Base-by-base conservation (phyloP, 2,329 filamentous ascomycete species). In the Chlorencoelia australis region DNA sequence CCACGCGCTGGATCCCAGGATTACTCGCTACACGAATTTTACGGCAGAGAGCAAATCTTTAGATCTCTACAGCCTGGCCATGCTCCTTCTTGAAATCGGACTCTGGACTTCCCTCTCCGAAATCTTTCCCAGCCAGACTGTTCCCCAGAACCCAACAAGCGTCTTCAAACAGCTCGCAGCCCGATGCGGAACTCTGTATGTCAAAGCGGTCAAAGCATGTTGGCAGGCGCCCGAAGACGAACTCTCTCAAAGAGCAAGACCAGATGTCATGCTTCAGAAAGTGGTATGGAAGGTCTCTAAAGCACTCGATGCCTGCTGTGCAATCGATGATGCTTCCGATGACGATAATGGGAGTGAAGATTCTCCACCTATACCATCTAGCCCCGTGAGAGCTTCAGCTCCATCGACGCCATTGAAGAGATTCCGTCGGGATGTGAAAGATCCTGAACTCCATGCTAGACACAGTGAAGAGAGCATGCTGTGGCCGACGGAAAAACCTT, bases 61-160 rank as follows among this genome's bases (percentile, higher is more conserved):
- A 20, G 83, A 88, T 42, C 61, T 88, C 2, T 86, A 86, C 54
- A 78, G 80, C 5, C 64, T 89, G 1, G 80, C 80, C 13, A 72
- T 86, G 61, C 62, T 86, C 4, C 66, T 89, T 0, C 64, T 87
- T 3, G 83, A 83, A 5, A 75, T 88, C 35, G 83, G 83, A 5
- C 59, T 88, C 7, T 89, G 83, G 83, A 75, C 72, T 3, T 77
- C 74, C 8, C 64, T 86, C 11, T 59, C 44, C 0, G 51, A 56
- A 21, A 47, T 58, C 24, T 52, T 55, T 35, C 48, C 52, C 14
- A 41, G 36, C 10, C 41, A 37, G n/a, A 33, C 46, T 10, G 43
- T 54, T 6, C 50, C 52, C 3, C 44, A 49, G 14, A 52, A 52
- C 15, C 42, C 51, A 13, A 35, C 46, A 4, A 39, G 25, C 10